phyloP scores from a whole-genome alignment of 148 eudicot genomes.

The Nepenthes gracilis region DNA sequence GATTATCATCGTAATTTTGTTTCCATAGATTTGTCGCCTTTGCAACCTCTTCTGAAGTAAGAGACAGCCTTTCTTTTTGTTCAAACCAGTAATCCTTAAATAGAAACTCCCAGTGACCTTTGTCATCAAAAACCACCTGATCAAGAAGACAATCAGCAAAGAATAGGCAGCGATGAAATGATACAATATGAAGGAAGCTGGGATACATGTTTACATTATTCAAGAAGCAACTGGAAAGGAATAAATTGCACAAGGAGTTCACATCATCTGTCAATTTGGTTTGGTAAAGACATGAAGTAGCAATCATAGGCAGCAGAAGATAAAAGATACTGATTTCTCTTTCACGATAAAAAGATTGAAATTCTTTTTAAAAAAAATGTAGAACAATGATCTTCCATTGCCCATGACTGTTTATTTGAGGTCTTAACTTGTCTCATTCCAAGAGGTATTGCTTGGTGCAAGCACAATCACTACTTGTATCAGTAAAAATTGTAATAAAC shows the following conservation, averaged over 20 bases:
- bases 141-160: constrained; percentile 6
- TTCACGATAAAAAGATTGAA: too few species aligned
- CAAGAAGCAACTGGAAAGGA: background rate
- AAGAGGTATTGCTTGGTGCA: too few species aligned
- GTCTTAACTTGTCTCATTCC: too few species aligned
- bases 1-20: constrained; percentile 29
- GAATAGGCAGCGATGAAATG: background rate
- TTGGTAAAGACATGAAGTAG: too few species aligned
- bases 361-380: too few species aligned
- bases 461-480: too few species aligned
- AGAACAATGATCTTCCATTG: too few species aligned
- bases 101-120: constrained; percentile 73
- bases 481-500: too few species aligned
- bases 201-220: background rate
- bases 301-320: too few species aligned
- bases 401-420: too few species aligned
- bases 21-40: constrained; percentile 69
- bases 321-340: too few species aligned
- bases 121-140: constrained; percentile 61
- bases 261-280: too few species aligned
- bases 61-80: constrained; percentile 44
- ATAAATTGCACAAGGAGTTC: background rate
- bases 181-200: background rate
- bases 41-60: constrained; percentile 50
- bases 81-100: constrained; percentile 89